A percentile compares a stretch with the other conserved stretches of the same genome.
These are phyloP conservation scores for Salvia sclarea DNA, from an alignment of 305 asterid species.

Conservation along the genomic window DNA sequence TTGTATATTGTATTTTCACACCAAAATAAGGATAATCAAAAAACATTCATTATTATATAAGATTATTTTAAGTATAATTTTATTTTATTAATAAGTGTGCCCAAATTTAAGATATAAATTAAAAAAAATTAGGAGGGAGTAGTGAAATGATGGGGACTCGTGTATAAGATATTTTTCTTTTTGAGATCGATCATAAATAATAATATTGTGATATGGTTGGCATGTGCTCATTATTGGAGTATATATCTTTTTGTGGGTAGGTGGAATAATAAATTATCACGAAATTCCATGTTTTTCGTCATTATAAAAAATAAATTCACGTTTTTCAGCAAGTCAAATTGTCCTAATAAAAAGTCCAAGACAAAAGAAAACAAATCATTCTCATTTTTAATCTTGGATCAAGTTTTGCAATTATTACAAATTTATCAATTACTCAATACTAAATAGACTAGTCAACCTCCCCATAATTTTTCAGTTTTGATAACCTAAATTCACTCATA, in stretches of 20 bases:
- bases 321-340: conserved; percentile 6
- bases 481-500: neutral
- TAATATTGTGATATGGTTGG: conserved; percentile 2
- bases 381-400: too few relatives aligned
- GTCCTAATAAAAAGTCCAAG: neutral
- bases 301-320: neutral
- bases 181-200: neutral
- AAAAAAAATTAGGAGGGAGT: too few relatives aligned
- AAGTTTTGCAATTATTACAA: too few relatives aligned
- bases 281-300: neutral
- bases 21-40: too few relatives aligned
- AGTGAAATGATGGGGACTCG: neutral
- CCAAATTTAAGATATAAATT: too few relatives aligned
- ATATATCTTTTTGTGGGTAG: neutral
- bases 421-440: neutral
- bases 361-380: neutral
- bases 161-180: neutral
- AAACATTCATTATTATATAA: too few relatives aligned
- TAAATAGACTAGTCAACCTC: neutral
- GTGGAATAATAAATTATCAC: neutral
- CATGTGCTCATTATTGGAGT: conserved; percentile 21
- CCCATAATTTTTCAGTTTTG: neutral
- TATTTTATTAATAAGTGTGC: too few relatives aligned
- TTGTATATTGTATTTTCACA: too few relatives aligned
- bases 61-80: too few relatives aligned